Percentiles rank a stretch among this genome's conserved stretches.
Evolutionary conservation across 441 rosid species (phyloP).

Genomic region (Macaranga tanarius): DNA sequence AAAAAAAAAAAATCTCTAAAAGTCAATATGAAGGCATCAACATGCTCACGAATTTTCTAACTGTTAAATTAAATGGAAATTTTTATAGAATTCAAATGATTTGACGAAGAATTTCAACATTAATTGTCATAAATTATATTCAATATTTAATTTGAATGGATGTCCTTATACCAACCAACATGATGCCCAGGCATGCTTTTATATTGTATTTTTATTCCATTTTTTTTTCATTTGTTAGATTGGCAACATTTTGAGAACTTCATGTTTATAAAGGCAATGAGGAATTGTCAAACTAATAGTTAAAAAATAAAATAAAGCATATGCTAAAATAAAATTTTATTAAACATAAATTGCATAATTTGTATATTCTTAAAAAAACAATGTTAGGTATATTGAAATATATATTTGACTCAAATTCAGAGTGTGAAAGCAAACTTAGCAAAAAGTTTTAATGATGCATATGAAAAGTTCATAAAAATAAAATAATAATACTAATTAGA

Average conservation of each 20-base stretch:
- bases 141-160: too few species aligned
- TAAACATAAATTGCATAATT: not conserved
- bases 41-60: not conserved
- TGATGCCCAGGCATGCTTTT: not conserved
- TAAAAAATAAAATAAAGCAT: not conserved
- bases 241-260: not conserved
- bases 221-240: not conserved
- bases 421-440: too few species aligned
- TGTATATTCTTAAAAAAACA: too few species aligned
- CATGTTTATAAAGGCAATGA: not conserved
- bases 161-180: too few species aligned
- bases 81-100: not conserved
- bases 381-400: not conserved
- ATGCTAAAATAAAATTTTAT: not conserved
- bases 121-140: too few species aligned
- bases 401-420: not conserved
- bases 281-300: not conserved
- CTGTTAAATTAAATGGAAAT: not conserved
- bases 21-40: too few species aligned
- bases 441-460: too few species aligned
- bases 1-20: not conserved
- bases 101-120: too few species aligned
- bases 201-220: not conserved
- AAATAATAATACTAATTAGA: too few species aligned
- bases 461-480: too few species aligned